Percentiles rank a stretch among this genome's conserved stretches.
phyloP scores from a whole-genome alignment of 495 filamentous ascomycete genomes.

The Bacidia gigantensis region DNA sequence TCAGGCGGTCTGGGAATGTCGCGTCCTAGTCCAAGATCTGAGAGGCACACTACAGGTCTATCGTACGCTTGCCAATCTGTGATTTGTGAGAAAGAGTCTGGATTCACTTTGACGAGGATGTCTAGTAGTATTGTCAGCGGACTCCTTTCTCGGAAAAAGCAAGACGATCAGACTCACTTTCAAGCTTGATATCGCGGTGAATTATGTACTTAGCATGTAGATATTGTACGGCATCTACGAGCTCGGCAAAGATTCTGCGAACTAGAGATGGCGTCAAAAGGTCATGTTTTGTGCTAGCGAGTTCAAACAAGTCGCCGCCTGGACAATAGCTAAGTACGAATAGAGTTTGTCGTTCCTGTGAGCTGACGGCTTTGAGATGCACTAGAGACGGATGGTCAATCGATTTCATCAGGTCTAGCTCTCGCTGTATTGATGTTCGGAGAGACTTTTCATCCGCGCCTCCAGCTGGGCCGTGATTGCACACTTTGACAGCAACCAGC shows the following conservation, averaged over 20 bases:
- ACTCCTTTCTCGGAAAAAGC: background rate
- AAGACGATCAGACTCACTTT: constrained; percentile 50
- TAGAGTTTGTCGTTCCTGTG: constrained; percentile 64
- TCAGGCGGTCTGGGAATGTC: constrained; percentile 60
- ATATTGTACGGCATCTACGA: constrained; percentile 74
- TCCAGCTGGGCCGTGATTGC: constrained; percentile 84
- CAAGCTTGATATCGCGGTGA: constrained; percentile 93
- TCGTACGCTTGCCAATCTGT: constrained; percentile 59
- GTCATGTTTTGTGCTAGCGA: constrained; percentile 55
- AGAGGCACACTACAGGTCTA: constrained; percentile 71
- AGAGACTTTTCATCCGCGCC: constrained; percentile 80
- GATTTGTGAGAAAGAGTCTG: constrained; percentile 32
- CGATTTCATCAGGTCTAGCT: constrained; percentile 80
- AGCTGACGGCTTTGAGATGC: constrained; percentile 75
- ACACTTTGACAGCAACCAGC: constrained; percentile 87
- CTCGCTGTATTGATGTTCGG: constrained; percentile 82
- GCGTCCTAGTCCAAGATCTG: constrained; percentile 82
- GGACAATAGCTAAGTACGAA: constrained; percentile 84
- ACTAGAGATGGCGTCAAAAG: constrained; percentile 54
- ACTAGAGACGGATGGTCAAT: constrained; percentile 82
- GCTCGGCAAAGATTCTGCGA: constrained; percentile 76
- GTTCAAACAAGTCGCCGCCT: constrained; percentile 88
- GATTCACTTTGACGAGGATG: constrained; percentile 73
- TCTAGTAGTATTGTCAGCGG: constrained; percentile 39
- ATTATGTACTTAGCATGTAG: constrained; percentile 77